Conservation (phyloP, 2,329 filamentous ascomycete genomes). For the Emmonsiellopsis sp. region DNA sequence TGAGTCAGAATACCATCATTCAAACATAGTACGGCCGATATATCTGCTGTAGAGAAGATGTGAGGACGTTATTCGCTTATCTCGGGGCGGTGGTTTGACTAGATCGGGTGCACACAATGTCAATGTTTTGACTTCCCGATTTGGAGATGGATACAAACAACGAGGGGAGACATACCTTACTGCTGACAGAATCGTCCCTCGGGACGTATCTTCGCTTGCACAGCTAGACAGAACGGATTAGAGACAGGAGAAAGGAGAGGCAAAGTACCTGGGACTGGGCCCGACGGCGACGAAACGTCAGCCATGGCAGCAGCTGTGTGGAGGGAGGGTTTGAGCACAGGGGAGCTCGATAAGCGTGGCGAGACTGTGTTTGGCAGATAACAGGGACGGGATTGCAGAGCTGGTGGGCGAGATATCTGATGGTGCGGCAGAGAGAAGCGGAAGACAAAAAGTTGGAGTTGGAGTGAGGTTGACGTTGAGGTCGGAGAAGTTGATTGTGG, state of each 20-base stretch:
- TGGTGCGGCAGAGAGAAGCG: background rate
- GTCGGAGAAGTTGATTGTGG: background rate
- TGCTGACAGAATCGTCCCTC: background rate
- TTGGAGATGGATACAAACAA: background rate
- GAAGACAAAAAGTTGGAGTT: background rate
- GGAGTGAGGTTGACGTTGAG: background rate
- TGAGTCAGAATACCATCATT: conserved; percentile 2
- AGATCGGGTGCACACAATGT: background rate
- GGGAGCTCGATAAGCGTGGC: background rate
- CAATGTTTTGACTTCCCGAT: background rate
- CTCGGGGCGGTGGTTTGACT: background rate
- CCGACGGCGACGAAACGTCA: background rate
- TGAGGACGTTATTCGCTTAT: background rate
- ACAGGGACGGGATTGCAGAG: background rate
- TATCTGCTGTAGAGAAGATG: background rate
- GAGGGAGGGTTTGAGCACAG: background rate
- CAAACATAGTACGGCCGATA: background rate
- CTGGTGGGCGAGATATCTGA: background rate
- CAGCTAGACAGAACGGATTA: background rate
- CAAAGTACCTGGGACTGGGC: conserved; percentile 1
- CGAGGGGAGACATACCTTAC: conserved; percentile 1
- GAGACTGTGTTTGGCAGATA: background rate
- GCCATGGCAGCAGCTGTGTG: background rate
- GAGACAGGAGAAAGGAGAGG: background rate
- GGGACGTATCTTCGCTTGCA: background rate